Evolutionary conservation across 345 rosid genomes (phyloP), one percentile per base, ranked within the genome.

Genomic region (Psidium friedrichsthalianum): DNA sequence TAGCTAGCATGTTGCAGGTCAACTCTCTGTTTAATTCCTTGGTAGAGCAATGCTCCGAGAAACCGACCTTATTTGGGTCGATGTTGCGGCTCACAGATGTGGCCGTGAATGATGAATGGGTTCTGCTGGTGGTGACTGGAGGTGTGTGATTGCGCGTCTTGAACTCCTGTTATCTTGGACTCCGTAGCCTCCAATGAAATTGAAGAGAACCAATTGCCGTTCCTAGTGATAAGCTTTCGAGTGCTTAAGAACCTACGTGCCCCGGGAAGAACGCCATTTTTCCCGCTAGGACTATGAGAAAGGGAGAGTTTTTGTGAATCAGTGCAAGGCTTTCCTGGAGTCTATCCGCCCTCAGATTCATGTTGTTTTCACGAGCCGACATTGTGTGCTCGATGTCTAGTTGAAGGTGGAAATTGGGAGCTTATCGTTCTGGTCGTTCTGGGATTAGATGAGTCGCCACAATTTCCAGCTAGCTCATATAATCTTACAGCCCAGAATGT

Each of bases 401-500:
- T 87, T 76, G 55, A 86, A 97, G 99, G 98, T 86, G 99, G 95
- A 89, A 96, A 98, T 59, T 16, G 99, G 97, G 76, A 98, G 99
- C 84, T 22, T 96, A 87, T 96, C 98, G 99, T 98, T 94, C 91
- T 95, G 98, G 21, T 24, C 20, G 5, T 64, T 64, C 3, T 5
- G 6, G 97, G 99, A 96, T 87, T 98, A 98, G 98, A 96, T 90
- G 90, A 95, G 96, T 57, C 98, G 99, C 84, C 98, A 98, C 90
- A 96, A 93, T 90, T 96, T 98, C 91, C 98, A 96, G 92, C 98
- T 94, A 86, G 53, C 93, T 36, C 99, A 94, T 88, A 94, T 99
- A 76, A 95, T 98, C 82, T 96, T 94, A 47, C 99, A 96, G 86
- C 99, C 99, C 25, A 96, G 95, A 92, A 86, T 44, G 91, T 58